Evolutionary conservation across 805 yeast genomes (phyloP).

Genomic region (Nematodospora valgi): DNA sequence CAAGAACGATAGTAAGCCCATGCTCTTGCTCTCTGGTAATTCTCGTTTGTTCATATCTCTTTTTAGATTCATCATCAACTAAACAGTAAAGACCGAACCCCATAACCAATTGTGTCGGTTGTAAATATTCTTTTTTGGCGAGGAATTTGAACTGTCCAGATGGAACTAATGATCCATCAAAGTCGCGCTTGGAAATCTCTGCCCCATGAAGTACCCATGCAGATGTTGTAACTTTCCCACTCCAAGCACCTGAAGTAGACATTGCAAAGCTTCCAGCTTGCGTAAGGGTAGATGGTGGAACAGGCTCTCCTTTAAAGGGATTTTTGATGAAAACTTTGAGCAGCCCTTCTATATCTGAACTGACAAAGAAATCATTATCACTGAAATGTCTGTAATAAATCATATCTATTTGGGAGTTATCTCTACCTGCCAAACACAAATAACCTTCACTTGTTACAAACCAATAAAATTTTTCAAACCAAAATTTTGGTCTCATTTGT

Average conservation of each 20-base stretch:
- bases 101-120: slow-evolving; percentile 84
- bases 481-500: slow-evolving; percentile 66
- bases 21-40: slow-evolving; percentile 31
- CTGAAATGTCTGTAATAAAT: slow-evolving; percentile 75
- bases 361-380: slow-evolving; percentile 67
- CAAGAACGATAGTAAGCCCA: slow-evolving; percentile 34
- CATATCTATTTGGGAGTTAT: slow-evolving; percentile 73
- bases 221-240: slow-evolving; percentile 71
- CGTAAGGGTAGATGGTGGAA: slow-evolving; percentile 82
- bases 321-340: slow-evolving; percentile 78
- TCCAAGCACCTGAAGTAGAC: slow-evolving; percentile 87
- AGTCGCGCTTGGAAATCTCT: slow-evolving; percentile 68
- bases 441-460: slow-evolving; percentile 89
- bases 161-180: slow-evolving; percentile 53
- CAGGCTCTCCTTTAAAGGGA: slow-evolving; percentile 62
- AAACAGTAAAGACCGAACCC: slow-evolving; percentile 84
- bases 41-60: slow-evolving; percentile 24
- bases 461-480: slow-evolving; percentile 97
- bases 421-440: slow-evolving; percentile 83
- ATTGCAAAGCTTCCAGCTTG: slow-evolving; percentile 90
- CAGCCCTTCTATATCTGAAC: slow-evolving; percentile 71
- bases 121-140: slow-evolving; percentile 56
- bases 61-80: slow-evolving; percentile 53
- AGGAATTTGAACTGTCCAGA: slow-evolving; percentile 59
- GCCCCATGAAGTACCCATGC: slow-evolving; percentile 81